Conservation (phyloP, 768 basidiomycete species). For the Mrakia frigida region DNA sequence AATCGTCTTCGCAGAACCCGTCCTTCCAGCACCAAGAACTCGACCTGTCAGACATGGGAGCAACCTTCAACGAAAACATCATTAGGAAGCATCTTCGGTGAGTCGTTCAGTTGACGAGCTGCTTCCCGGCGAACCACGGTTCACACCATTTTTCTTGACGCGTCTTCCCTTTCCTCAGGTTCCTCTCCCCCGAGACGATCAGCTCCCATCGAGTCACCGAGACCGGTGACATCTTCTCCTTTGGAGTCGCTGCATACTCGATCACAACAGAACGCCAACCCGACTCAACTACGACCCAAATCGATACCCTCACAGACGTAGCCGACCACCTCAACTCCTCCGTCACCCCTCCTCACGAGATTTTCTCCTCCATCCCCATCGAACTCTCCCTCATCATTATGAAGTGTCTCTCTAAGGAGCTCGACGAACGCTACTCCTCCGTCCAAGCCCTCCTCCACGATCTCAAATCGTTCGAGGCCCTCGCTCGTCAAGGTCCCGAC, state of each 20-base stretch:
- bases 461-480: slow-evolving; percentile 32
- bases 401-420: slow-evolving; percentile 36
- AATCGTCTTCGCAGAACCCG: neutral
- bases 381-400: slow-evolving; percentile 38
- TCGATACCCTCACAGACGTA: slow-evolving; percentile 37
- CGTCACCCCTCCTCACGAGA: neutral
- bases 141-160: too few relatives aligned
- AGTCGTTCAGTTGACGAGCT: too few relatives aligned
- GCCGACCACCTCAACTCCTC: slow-evolving; percentile 35
- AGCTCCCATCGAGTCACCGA: neutral
- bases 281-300: slow-evolving; percentile 31
- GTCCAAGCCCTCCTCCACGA: slow-evolving; percentile 38
- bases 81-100: neutral
- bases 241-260: slow-evolving; percentile 39
- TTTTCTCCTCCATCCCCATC: slow-evolving; percentile 16
- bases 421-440: slow-evolving; percentile 38
- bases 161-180: too few relatives aligned
- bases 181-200: slow-evolving; percentile 18
- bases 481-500: slow-evolving; percentile 31
- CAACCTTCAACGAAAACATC: neutral
- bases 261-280: slow-evolving; percentile 35
- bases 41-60: neutral
- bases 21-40: neutral
- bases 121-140: too few relatives aligned
- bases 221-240: slow-evolving; percentile 38